These are phyloP conservation scores for Pichia kudriavzevii DNA, from an alignment of 1,139 yeast genomes.

Conservation along the genomic window DNA sequence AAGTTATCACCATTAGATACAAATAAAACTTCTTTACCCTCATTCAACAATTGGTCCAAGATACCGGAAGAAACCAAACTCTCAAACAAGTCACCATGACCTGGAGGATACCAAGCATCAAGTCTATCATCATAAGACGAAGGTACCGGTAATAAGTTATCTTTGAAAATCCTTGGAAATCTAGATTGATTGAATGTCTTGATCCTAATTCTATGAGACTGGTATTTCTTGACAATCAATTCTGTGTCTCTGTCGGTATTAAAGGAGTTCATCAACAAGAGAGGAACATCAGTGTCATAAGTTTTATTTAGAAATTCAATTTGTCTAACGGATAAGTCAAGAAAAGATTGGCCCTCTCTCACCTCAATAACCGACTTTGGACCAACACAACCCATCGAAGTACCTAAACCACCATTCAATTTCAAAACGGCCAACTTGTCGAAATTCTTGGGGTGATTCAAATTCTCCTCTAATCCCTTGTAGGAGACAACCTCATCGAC, in stretches of 20 bases:
- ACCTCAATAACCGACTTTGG: conserved; percentile 98
- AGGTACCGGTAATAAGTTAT: conserved; percentile 92
- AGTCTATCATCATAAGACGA: conserved; percentile 62
- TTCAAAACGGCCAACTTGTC: conserved; percentile 88
- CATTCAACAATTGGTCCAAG: conserved; percentile 79
- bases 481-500: conserved; percentile 86
- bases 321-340: conserved; percentile 93
- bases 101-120: conserved; percentile 96
- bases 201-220: conserved; percentile 92
- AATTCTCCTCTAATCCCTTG: conserved; percentile 36
- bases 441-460: conserved; percentile 38
- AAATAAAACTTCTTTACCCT: conserved; percentile 90
- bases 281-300: conserved; percentile 89
- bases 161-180: conserved; percentile 92
- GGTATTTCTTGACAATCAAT: conserved; percentile 90
- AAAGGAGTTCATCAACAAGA: conserved; percentile 95
- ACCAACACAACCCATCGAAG: conserved; percentile 99
- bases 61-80: conserved; percentile 85
- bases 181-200: conserved; percentile 95
- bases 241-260: conserved; percentile 96
- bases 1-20: conserved; percentile 97
- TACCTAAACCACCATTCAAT: conserved; percentile 96
- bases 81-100: conserved; percentile 97
- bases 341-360: conserved; percentile 94
- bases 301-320: conserved; percentile 91